These are phyloP conservation scores for Chenopodium suecicum DNA, from an alignment of 148 eudicot genomes.

Conservation along the genomic window DNA sequence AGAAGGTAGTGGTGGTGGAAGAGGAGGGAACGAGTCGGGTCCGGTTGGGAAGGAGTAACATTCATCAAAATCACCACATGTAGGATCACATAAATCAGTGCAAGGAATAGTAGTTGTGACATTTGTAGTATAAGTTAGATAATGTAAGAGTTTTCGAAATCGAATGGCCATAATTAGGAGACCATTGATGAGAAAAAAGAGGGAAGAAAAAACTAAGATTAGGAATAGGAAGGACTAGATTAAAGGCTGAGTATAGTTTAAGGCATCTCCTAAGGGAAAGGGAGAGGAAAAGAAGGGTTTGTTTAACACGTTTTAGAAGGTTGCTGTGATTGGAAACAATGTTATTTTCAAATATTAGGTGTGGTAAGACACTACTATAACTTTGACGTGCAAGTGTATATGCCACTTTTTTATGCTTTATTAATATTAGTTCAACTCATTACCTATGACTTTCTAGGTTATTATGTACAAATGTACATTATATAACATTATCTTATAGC, in stretches of 20 bases:
- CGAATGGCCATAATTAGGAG: conserved; percentile 17
- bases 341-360: conserved; percentile 25
- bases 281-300: conserved; percentile 14
- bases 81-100: conserved; percentile 29
- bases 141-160: conserved; percentile 42
- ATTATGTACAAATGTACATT: too few relatives aligned
- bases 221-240: too few relatives aligned
- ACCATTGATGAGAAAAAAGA: not conserved
- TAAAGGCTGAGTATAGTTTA: conserved; percentile 8
- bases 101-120: conserved; percentile 30
- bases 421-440: not conserved
- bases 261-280: conserved; percentile 21
- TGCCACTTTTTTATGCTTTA: not conserved
- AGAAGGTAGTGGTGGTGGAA: conserved; percentile 20
- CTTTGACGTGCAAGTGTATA: conserved; percentile 23
- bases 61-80: conserved; percentile 21
- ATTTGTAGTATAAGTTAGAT: conserved; percentile 23
- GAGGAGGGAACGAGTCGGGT: conserved; percentile 4
- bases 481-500: not conserved
- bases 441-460: not conserved
- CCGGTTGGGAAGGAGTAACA: conserved; percentile 32
- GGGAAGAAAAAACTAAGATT: not conserved
- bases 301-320: conserved; percentile 23
- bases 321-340: conserved; percentile 24
- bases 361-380: conserved; percentile 14